Evolutionary conservation across 192 early-diverging fungal species (phyloP), one percentile per base, ranked within the genome.

Genomic region (Haplosporangium gracile): DNA sequence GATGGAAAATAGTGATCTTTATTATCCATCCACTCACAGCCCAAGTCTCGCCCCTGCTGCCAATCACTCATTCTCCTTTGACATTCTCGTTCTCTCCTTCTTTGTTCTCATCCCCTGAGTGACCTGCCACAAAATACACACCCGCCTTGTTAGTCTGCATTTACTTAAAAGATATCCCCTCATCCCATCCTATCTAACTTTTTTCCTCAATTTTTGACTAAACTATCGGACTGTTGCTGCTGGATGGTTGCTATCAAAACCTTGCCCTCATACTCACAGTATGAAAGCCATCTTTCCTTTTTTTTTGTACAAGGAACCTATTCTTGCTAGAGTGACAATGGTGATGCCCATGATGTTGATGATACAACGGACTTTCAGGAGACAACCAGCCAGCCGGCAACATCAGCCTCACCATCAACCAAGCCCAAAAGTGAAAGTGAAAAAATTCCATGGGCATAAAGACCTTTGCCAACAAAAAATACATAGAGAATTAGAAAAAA

Each of bases 11-110:
- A 16, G 47, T 69, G 38, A 40, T 71, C 38, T 22, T 26, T 26
- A 71, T 26, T 26, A 71, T 70, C 68, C 36, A 36, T 34, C 70
- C 70, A 40, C 70, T 40, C 70, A 40, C 40, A 42, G 22, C 11
- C 9, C 70, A n/a, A 38, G 70, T 24, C 70, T 71, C 22, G 38
- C 38, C 34, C 40, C 20, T 71, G 70, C 70, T 71, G 70, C 70
- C 40, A 34, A 38, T 0, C 20, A 22, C 18, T 40, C 39, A 11
- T 38, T 45, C 60, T 29, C 9, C 15, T 26, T 45, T 45, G 43
- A 45, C 11, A n/a, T 65, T 26, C 24, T 24, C 0, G 2, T 60
- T 9, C n/a, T 18, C 11, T 32, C 24, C 7, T 9, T 26, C 7
- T 29, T n/a, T 9, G 24, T 65, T 10, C 26, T 8, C n/a, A 9